phyloP scores from a whole-genome alignment of 2,329 filamentous ascomycete genomes.

The Fusarium sp. region DNA sequence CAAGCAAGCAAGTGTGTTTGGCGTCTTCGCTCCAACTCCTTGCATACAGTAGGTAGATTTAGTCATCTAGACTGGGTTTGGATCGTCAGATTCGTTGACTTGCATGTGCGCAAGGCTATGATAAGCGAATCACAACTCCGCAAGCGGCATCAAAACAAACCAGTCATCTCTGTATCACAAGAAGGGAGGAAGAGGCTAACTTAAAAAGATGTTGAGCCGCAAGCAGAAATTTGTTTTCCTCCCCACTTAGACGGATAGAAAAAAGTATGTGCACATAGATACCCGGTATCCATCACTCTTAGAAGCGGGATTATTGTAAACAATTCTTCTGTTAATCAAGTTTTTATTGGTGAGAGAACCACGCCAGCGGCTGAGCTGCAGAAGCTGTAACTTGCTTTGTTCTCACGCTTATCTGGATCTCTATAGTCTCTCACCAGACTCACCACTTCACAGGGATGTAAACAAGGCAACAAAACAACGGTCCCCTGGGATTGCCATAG shows the following conservation, averaged over 20 bases:
- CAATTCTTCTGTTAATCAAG: constrained; percentile 13
- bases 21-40: constrained; percentile 29
- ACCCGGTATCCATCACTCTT: constrained; percentile 29
- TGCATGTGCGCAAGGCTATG: constrained; percentile 39
- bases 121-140: constrained; percentile 32
- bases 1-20: constrained; percentile 24
- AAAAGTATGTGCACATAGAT: constrained; percentile 19
- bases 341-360: constrained; percentile 24
- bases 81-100: constrained; percentile 25
- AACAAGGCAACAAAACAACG: constrained; percentile 36
- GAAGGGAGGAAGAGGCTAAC: not conserved
- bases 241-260: not conserved
- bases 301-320: constrained; percentile 28
- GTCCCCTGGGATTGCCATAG: constrained; percentile 20
- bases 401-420: constrained; percentile 18
- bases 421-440: constrained; percentile 20
- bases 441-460: constrained; percentile 19
- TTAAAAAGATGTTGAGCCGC: constrained; percentile 14
- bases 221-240: constrained; percentile 35
- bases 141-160: constrained; percentile 27
- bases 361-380: constrained; percentile 6
- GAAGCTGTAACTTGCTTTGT: constrained; percentile 17
- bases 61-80: not conserved
- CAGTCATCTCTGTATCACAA: constrained; percentile 13
- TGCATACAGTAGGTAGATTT: constrained; percentile 26